Evolutionary conservation across 192 early-diverging fungal genomes (phyloP).

Genomic region (Jimgerdemannia flammicorona): DNA sequence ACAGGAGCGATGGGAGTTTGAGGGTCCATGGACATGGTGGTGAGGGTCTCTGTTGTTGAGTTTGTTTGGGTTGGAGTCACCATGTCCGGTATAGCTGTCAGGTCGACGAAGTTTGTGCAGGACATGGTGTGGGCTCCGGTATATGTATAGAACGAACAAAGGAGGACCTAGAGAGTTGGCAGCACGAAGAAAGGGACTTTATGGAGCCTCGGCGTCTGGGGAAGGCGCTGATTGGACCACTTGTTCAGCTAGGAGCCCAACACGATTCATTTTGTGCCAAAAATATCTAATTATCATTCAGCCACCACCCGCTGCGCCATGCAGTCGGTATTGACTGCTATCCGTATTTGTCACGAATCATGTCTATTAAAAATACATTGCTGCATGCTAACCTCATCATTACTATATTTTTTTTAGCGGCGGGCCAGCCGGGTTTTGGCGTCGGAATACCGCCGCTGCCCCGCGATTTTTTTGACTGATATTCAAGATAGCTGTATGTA

Average conservation of each 20-base stretch:
- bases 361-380: too few species aligned
- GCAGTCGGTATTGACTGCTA: too few species aligned
- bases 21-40: background rate
- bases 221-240: background rate
- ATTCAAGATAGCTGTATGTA: constrained; percentile 6
- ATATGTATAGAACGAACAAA: background rate
- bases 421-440: background rate
- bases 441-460: constrained; percentile 15
- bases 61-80: background rate
- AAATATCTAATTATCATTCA: too few species aligned
- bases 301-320: too few species aligned
- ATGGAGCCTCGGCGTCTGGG: too few species aligned
- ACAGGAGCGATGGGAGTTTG: too few species aligned
- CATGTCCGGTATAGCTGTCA: background rate
- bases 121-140: background rate
- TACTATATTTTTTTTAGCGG: background rate
- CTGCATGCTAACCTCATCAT: too few species aligned
- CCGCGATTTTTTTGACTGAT: constrained; percentile 13
- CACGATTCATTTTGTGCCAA: background rate
- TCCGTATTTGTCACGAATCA: too few species aligned
- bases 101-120: background rate
- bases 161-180: background rate
- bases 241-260: background rate
- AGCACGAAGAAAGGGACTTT: background rate
- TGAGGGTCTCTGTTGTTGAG: background rate